Evolutionary conservation across 108 stramenopile genomes (phyloP).

Genomic region (Skeletonema grethae): DNA sequence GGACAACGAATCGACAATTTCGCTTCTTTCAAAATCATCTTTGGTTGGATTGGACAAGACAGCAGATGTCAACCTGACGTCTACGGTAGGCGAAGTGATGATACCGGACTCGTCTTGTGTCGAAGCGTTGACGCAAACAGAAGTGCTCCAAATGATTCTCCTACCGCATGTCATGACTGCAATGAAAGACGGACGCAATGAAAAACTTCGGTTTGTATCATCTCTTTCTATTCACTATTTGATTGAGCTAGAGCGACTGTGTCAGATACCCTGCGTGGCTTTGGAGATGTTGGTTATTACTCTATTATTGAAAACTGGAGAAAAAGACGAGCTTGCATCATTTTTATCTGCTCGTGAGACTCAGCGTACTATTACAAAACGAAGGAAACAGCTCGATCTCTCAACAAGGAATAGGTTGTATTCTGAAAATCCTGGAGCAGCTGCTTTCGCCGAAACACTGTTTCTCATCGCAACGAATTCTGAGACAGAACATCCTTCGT

Average conservation of each 20-base stretch:
- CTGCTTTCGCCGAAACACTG: conserved; percentile 21
- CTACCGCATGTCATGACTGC: conserved; percentile 30
- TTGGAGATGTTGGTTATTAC: conserved; percentile 34
- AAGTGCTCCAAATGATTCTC: conserved; percentile 29
- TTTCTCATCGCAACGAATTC: conserved; percentile 18
- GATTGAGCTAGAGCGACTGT: conserved; percentile 28
- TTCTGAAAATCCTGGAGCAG: conserved; percentile 25
- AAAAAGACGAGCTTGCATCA: conserved; percentile 12
- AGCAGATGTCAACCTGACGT: conserved; percentile 1
- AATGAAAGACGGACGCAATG: conserved; percentile 9
- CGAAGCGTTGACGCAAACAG: conserved; percentile 28
- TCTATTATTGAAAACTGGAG: conserved; percentile 17
- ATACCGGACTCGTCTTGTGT: conserved; percentile 11
- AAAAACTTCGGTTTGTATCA: conserved; percentile 24
- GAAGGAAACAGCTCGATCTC: conserved; percentile 31
- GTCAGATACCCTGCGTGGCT: conserved; percentile 22
- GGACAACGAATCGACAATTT: conserved; percentile 26
- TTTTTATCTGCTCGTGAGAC: conserved; percentile 27
- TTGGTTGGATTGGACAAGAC: conserved; percentile 2
- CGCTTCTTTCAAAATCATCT: conserved; percentile 17
- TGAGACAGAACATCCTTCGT: neutral
- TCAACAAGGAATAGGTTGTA: conserved; percentile 17
- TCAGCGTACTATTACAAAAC: conserved; percentile 22
- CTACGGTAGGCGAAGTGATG: conserved; percentile 2
- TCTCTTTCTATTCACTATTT: conserved; percentile 24